phyloP scores from a whole-genome alignment of 2,329 filamentous ascomycete species.

The Xylaria sp. region DNA sequence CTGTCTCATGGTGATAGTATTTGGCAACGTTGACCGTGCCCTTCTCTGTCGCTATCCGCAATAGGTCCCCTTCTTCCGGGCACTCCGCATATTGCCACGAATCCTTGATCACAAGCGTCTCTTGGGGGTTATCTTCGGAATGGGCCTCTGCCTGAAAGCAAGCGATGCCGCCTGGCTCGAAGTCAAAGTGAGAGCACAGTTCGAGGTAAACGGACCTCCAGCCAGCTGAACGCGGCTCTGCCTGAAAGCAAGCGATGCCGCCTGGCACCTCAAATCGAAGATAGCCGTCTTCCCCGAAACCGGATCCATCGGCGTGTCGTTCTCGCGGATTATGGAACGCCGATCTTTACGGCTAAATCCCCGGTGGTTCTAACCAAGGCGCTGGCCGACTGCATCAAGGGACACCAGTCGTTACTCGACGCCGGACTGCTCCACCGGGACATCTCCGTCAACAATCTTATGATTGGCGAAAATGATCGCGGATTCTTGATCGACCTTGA shows the following conservation, averaged over 20 bases:
- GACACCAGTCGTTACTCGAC: constrained; percentile 10
- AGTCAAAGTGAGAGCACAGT: neutral
- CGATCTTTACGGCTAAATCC: constrained; percentile 10
- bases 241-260: constrained; percentile 4
- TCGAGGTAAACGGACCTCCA: neutral
- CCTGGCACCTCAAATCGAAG: neutral
- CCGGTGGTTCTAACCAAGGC: neutral
- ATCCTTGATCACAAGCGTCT: neutral
- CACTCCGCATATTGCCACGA: neutral
- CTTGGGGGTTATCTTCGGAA: neutral
- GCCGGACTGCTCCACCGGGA: constrained; percentile 35
- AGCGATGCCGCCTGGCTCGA: neutral
- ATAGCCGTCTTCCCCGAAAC: neutral
- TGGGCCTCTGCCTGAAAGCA: neutral
- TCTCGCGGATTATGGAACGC: constrained; percentile 1
- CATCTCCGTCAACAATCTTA: constrained; percentile 20
- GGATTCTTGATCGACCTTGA: constrained; percentile 20
- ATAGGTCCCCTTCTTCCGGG: neutral
- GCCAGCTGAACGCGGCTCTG: neutral
- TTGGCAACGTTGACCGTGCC: neutral
- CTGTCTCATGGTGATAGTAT: neutral
- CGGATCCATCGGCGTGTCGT: constrained; percentile 4
- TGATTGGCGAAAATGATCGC: constrained; percentile 8
- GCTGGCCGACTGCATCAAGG: constrained; percentile 2
- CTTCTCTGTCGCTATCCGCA: neutral